phyloP scores from a whole-genome alignment of 176 grass and related monocot genomes.

The Phoenix roebelenii region DNA sequence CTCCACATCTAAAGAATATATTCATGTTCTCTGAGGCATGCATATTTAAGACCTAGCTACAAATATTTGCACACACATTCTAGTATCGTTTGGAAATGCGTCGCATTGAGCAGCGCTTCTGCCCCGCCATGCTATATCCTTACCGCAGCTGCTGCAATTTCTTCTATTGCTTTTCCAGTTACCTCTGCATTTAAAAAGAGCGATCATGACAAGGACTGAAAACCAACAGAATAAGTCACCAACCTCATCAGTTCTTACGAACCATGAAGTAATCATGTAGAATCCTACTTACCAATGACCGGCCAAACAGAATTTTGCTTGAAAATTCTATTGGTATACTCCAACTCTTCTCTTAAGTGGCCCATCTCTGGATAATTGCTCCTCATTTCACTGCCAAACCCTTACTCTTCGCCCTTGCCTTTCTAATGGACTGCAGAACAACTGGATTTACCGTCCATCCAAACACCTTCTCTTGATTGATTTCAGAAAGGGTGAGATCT shows the following conservation, averaged over 20 bases:
- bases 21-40: too few relatives aligned
- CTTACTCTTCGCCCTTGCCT: slow-evolving; percentile 59
- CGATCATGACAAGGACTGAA: slow-evolving; percentile 14
- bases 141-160: slow-evolving; percentile 80
- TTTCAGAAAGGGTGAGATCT: slow-evolving; percentile 34
- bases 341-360: slow-evolving; percentile 59
- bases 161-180: slow-evolving; percentile 89
- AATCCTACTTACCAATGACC: slow-evolving; percentile 54
- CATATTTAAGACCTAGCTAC: too few relatives aligned
- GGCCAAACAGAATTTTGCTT: slow-evolving; percentile 62
- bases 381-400: slow-evolving; percentile 40
- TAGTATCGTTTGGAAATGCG: slow-evolving; percentile 92
- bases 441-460: slow-evolving; percentile 65
- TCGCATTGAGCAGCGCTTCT: slow-evolving; percentile 83
- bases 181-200: slow-evolving; percentile 43
- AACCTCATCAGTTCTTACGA: neutral
- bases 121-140: slow-evolving; percentile 73
- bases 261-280: too few relatives aligned
- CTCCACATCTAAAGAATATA: too few relatives aligned
- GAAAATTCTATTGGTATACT: slow-evolving; percentile 56
- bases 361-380: slow-evolving; percentile 93
- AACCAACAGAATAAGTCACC: neutral
- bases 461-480: slow-evolving; percentile 73
- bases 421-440: slow-evolving; percentile 82
- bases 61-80: neutral